Base-by-base conservation (phyloP, 352 stramenopile species). In the Globisporangium lucens region DNA sequence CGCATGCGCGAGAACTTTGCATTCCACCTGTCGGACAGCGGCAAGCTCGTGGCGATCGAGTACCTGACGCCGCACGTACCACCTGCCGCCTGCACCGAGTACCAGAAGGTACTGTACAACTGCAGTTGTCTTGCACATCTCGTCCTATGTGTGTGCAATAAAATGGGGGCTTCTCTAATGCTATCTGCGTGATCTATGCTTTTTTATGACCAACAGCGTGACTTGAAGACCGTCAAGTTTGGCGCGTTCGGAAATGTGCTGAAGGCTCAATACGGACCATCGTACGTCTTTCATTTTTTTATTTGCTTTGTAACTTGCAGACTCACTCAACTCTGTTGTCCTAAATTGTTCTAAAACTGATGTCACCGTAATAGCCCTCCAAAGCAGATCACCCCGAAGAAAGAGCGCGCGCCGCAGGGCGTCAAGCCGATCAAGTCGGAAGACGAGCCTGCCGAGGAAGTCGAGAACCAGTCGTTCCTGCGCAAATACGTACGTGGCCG, bases 41-140 rank as follows among this genome's bases (percentile, higher is more conserved):
- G 84, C 64, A 86, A 93, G 66, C 76, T 95, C n/a, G 67, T 93
- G 29, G 78, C 82, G 29, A 91, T 95, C 52, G 87, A 95, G 66
- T 95, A 91, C 70, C 75, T 91, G 51, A 93, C 87, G 63, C 83
- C 86, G 8, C 82, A 82, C 61, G 46, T 91, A 56, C 58, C 66
- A 15, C 56, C 71, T 0, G 65, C 66, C 1, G 68, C 68, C 5
- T 95, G 85, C 51, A 56, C 64, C 30, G 79, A 85, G 65, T 82
- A 86, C 68, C 66, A 79, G 47, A 89, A 85, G 72, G 80, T 89
- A 30, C 13, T 68, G 63, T 20, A 20, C 0, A 3, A 30, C 33
- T 22, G 2, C 57, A 12, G 5, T 5, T 3, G n/a, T 9, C 9
- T 9, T 41, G 35, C 30, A 0, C 30, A 33, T 33, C 30, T 41